Evolutionary conservation across 306 rosid species (phyloP), one percentile per base, ranked within the genome.

Genomic region (Castanea crenata): DNA sequence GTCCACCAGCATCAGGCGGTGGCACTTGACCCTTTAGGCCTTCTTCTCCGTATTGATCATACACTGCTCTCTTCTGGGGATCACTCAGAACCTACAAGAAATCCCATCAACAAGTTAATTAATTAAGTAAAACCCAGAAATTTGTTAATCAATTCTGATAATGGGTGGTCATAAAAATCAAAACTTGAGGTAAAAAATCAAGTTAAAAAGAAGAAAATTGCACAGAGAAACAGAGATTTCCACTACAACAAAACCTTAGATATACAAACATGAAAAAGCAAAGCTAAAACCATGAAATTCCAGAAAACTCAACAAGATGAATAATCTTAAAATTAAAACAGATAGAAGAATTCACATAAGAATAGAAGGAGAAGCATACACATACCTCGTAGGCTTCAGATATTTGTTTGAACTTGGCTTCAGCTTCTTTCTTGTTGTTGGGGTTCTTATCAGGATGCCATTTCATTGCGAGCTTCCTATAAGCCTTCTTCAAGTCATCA

Each of bases 401-500:
- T 76, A 91, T 86, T 76, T 89, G 88, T 83, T 91, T 91, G 64
- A 91, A 91, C 80, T 86, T 87, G 35, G 92, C 89, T 76, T 91
- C 96, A 2, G 96, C 96, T 51, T 87, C 93, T 78, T 89, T 87
- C 49, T 89, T 89, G 73, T 87, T 86, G 78, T 59, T 85, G 19
- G 91, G 90, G 62, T 91, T 89, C 83, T 91, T 91, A 21, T 91
- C 96, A n/a, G 93, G 96, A 55, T 91, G 96, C 93, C 93, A 91
- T 64, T 86, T 88, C 93, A 91, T 89, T 44, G 92, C 93, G 34
- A 91, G 92, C 84, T 91, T 91, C 32, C 93, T 83, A 56, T 89
- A 89, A 63, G 93, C 92, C 64, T 89, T 89, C 82, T 91, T 89
- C 88, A 89, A 77, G 19, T 91, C 97, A 1, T 91, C 93, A 0